Base-by-base conservation (phyloP, 1,284 basidiomycete genomes). In the Termitomyces sp. region DNA sequence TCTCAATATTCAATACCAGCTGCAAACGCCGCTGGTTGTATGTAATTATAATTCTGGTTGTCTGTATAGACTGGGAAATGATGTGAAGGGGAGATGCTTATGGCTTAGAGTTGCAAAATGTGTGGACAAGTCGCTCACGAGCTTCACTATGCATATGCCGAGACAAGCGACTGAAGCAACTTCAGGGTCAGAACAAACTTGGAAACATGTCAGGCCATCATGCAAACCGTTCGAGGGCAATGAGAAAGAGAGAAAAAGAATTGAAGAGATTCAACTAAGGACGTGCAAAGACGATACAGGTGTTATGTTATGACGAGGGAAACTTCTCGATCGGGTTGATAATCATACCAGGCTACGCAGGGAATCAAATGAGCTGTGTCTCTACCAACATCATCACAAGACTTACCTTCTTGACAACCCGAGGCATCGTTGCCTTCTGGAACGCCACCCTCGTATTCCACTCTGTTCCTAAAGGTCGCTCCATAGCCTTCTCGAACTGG, bases 401-500 rank as follows among this genome's bases (percentile, higher is more conserved):
- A 69, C 78, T 54, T 58, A 88, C 88, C 84, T 94, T 95, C 72
- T 90, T 93, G 57, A 90, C 82, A 5, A 96, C 86, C 59, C 81
- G 81, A 1, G 94, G 94, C 60, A 94, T 66, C 26, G 92, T 95
- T 54, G 83, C 84, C 54, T 85, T 78, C 74, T 95, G 92, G 78
- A 93, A 91, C 9, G 82, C 88, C n/a, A 89, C 80, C 28, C 92
- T 76, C 1, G 94, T 95, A 63, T 96, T 97, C 94, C 94, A 98
- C 71, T 98, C 96, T 48, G 78, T 78, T 5, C 96, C 96, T 30
- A 98, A 65, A 1, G 94, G 92, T 50, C 78, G 80, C 41, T 84
- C 79, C 79, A 97, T 86, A 57, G 81, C 83, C 31, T 88, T 82
- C 69, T 95, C 92, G 68, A 90, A 97, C 73, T 98, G 95, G 7